phyloP scores from a whole-genome alignment of 768 basidiomycete species.

The Tulasnella calospora region DNA sequence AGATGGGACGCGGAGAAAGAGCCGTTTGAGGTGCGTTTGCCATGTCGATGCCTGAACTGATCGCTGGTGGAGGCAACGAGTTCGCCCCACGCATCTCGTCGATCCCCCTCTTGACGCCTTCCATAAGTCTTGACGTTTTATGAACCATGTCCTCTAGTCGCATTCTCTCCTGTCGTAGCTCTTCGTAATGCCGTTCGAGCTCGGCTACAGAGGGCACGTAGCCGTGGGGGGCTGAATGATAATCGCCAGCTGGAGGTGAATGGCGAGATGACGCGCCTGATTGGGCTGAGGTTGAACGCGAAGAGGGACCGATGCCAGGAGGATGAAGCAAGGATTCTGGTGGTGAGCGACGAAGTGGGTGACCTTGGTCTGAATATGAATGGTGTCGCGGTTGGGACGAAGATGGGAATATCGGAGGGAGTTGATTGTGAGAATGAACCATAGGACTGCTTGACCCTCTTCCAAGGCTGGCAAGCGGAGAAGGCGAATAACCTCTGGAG shows the following conservation, averaged over 20 bases:
- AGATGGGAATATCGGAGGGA: slow-evolving; percentile 18
- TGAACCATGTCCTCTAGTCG: slow-evolving; percentile 69
- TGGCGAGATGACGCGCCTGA: slow-evolving; percentile 15
- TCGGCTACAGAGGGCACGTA: slow-evolving; percentile 51
- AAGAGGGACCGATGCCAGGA: neutral
- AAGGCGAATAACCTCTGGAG: slow-evolving; percentile 18
- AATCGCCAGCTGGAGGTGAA: slow-evolving; percentile 16
- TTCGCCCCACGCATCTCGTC: slow-evolving; percentile 58
- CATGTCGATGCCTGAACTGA: slow-evolving; percentile 1
- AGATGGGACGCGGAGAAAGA: neutral
- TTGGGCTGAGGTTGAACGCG: slow-evolving; percentile 9
- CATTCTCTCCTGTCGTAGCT: slow-evolving; percentile 58
- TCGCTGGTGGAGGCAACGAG: slow-evolving; percentile 13
- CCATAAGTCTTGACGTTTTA: slow-evolving; percentile 68
- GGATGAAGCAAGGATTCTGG: slow-evolving; percentile 14
- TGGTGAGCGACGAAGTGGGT: slow-evolving; percentile 2
- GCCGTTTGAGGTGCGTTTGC: slow-evolving; percentile 2
- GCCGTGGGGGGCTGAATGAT: neutral
- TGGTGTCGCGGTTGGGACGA: slow-evolving; percentile 15
- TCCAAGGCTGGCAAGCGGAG: neutral
- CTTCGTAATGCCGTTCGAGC: slow-evolving; percentile 64
- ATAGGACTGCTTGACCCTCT: slow-evolving; percentile 13
- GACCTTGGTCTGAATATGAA: slow-evolving; percentile 7
- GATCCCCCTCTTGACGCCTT: slow-evolving; percentile 63
- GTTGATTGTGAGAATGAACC: slow-evolving; percentile 19